A percentile compares a stretch with the other conserved stretches of the same genome.
These are phyloP conservation scores for Nemania sp. DNA, from an alignment of 2,329 filamentous ascomycete species.

Conservation along the genomic window DNA sequence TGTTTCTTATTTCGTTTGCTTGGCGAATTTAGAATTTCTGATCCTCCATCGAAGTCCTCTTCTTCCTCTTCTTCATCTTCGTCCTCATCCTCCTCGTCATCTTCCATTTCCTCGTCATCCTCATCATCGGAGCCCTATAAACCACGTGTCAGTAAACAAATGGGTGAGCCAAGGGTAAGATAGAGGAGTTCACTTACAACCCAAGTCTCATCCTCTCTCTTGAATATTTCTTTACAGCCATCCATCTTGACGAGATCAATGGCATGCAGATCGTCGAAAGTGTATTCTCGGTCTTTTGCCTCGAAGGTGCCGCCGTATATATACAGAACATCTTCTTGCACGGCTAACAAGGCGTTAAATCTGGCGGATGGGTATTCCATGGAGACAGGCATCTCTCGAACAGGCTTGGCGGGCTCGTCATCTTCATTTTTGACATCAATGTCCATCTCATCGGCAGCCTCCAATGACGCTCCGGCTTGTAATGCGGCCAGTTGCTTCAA, in stretches of 20 bases:
- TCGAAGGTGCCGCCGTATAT: constrained; percentile 96
- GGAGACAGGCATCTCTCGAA: constrained; percentile 66
- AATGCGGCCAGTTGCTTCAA: constrained; percentile 84
- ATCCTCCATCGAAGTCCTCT: constrained; percentile 56
- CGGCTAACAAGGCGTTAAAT: constrained; percentile 88
- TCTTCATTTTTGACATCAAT: constrained; percentile 54
- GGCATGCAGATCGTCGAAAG: constrained; percentile 92
- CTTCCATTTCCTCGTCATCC: constrained; percentile 48
- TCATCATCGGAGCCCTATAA: constrained; percentile 58
- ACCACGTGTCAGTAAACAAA: constrained; percentile 27
- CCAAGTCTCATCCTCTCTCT: constrained; percentile 83
- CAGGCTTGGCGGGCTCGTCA: constrained; percentile 60
- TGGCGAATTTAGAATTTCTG: constrained; percentile 52
- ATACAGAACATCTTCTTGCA: constrained; percentile 90
- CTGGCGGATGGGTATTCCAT: constrained; percentile 87
- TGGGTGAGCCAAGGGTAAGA: not conserved
- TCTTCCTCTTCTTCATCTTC: constrained; percentile 61
- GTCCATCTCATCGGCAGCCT: constrained; percentile 51
- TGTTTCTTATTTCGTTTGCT: constrained; percentile 63
- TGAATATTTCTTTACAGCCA: constrained; percentile 90
- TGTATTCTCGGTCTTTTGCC: constrained; percentile 92
- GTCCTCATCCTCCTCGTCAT: constrained; percentile 46
- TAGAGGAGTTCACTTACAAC: constrained; percentile 57
- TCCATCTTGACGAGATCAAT: constrained; percentile 95
- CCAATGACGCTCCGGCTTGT: constrained; percentile 71